A percentile compares a stretch with the other conserved stretches of the same genome.
Conservation (phyloP, 495 filamentous ascomycete genomes). For the Trichoderma orchidacearum region DNA sequence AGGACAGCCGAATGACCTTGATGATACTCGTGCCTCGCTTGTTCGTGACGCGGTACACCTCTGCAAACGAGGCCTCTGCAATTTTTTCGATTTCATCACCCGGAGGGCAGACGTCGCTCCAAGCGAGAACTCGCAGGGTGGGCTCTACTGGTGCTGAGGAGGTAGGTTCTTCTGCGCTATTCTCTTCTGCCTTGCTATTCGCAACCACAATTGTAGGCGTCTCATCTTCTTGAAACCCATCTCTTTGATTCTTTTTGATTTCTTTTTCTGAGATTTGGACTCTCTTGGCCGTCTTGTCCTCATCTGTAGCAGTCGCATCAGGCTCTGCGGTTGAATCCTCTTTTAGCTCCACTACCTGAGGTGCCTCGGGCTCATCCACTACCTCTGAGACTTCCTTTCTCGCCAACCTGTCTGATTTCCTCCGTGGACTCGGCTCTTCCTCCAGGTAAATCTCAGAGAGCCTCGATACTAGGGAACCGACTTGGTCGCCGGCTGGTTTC, state of each 20-base stretch:
- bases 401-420: background rate
- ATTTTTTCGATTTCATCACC: conserved; percentile 45
- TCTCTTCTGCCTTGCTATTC: background rate
- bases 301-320: background rate
- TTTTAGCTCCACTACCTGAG: background rate
- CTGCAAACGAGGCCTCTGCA: conserved; percentile 54
- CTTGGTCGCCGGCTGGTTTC: background rate
- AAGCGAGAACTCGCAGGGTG: conserved; percentile 24
- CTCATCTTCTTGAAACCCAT: background rate
- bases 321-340: background rate
- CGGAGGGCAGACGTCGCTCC: conserved; percentile 35
- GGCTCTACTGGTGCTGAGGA: background rate
- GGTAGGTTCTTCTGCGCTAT: background rate
- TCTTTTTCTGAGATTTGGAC: background rate
- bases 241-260: background rate
- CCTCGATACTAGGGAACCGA: background rate
- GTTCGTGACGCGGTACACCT: conserved; percentile 50
- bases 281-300: background rate
- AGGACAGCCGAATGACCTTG: conserved; percentile 35
- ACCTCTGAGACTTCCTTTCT: background rate
- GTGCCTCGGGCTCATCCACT: background rate
- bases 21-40: conserved; percentile 33
- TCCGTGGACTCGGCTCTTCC: too few species aligned
- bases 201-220: background rate
- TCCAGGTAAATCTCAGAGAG: background rate